Conservation (phyloP, 1,284 basidiomycete species). For the Apiotrichum gracile region DNA sequence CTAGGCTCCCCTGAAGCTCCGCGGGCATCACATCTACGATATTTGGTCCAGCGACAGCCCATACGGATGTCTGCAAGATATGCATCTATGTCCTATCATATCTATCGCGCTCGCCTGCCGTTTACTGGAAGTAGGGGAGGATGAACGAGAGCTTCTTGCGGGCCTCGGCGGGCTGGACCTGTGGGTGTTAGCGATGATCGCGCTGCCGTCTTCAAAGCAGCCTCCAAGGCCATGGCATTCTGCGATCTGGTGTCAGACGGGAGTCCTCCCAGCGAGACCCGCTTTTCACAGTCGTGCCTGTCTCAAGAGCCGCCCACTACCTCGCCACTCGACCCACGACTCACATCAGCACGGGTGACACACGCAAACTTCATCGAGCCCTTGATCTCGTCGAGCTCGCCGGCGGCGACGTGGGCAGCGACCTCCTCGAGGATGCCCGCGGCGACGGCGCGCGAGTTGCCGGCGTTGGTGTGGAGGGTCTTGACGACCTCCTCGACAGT, state of each 20-base stretch:
- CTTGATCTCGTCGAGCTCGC: conserved; percentile 58
- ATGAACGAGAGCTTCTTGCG: conserved; percentile 70
- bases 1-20: too few species aligned
- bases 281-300: background rate
- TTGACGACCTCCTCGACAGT: conserved; percentile 79
- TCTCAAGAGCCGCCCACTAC: background rate
- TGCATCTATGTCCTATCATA: background rate
- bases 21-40: too few species aligned
- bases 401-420: conserved; percentile 56
- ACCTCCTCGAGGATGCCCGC: conserved; percentile 73
- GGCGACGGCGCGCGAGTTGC: conserved; percentile 64
- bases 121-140: conserved; percentile 54
- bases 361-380: conserved; percentile 79
- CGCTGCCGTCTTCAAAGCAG: background rate
- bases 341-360: conserved; percentile 61
- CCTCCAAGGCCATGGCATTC: too few species aligned
- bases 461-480: conserved; percentile 77
- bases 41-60: too few species aligned
- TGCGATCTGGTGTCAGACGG: too few species aligned
- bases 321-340: too few species aligned
- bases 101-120: background rate
- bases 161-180: conserved; percentile 60
- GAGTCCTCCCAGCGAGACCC: too few species aligned
- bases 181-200: background rate
- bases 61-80: too few species aligned